Evolutionary conservation across 225 moss, liverwort and hornwort species (phyloP).

Genomic region (Antitrichia curtipendula): DNA sequence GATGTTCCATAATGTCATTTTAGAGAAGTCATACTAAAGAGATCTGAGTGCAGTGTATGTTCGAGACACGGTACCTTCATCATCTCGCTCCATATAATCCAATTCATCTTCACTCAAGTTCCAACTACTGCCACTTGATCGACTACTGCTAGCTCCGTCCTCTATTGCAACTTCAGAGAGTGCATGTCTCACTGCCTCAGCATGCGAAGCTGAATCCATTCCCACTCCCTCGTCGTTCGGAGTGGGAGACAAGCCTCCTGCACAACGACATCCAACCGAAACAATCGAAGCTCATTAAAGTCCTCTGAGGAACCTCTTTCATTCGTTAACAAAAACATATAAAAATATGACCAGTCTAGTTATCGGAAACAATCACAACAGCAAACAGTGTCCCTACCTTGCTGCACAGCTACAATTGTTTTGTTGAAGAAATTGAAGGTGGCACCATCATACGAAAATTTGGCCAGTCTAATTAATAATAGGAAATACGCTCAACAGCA

Average conservation of each 20-base stretch:
- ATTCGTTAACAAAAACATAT: neutral
- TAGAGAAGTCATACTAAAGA: neutral
- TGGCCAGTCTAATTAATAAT: neutral
- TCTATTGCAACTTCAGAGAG: slow-evolving; percentile 59
- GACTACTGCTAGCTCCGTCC: slow-evolving; percentile 54
- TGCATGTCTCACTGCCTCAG: slow-evolving; percentile 67
- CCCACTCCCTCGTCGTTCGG: slow-evolving; percentile 26
- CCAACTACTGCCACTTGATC: slow-evolving; percentile 46
- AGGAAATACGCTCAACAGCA: neutral
- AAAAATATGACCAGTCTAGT: neutral
- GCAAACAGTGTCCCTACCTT: neutral
- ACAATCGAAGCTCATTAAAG: neutral
- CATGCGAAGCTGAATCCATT: slow-evolving; percentile 67
- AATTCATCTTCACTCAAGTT: slow-evolving; percentile 67
- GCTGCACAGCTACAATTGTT: neutral
- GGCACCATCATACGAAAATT: neutral
- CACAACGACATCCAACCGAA: neutral
- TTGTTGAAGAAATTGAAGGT: neutral
- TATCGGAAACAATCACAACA: neutral
- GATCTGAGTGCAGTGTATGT: neutral
- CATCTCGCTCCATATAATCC: slow-evolving; percentile 43
- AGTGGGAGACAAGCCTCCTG: slow-evolving; percentile 70
- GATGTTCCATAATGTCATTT: neutral
- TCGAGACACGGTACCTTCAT: slow-evolving; percentile 37
- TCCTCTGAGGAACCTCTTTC: neutral